These are phyloP conservation scores for Erythrobasidium hasegawianum DNA, from an alignment of 1,284 basidiomycete species.

Conservation along the genomic window DNA sequence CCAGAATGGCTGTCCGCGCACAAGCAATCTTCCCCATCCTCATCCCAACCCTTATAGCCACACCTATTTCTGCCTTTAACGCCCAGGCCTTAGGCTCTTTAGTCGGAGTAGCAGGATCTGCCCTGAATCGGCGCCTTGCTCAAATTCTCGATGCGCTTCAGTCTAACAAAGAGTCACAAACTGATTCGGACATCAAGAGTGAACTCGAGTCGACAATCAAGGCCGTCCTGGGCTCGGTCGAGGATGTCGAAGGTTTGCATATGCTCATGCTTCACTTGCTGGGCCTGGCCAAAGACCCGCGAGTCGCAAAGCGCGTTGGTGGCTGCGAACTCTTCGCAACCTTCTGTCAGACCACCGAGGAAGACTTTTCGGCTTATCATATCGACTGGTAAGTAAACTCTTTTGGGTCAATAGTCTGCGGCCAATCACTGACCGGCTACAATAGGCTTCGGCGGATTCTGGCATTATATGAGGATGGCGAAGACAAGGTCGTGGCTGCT, in stretches of 20 bases:
- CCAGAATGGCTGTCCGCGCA: slow-evolving; percentile 64
- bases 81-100: slow-evolving; percentile 85
- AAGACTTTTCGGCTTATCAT: slow-evolving; percentile 63
- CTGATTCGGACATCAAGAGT: slow-evolving; percentile 63
- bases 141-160: slow-evolving; percentile 68
- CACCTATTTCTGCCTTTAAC: slow-evolving; percentile 92
- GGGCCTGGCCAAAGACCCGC: slow-evolving; percentile 73
- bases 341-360: slow-evolving; percentile 73
- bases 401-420: too few species aligned
- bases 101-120: slow-evolving; percentile 86
- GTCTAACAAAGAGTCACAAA: slow-evolving; percentile 56
- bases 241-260: slow-evolving; percentile 79
- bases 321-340: slow-evolving; percentile 71
- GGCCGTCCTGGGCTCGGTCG: slow-evolving; percentile 70
- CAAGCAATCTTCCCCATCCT: slow-evolving; percentile 96
- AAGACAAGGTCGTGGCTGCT: slow-evolving; percentile 69
- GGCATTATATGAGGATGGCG: slow-evolving; percentile 74
- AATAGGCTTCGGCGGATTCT: slow-evolving; percentile 93
- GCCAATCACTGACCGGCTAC: too few species aligned
- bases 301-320: slow-evolving; percentile 67
- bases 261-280: slow-evolving; percentile 82
- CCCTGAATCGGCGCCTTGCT: slow-evolving; percentile 76
- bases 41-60: slow-evolving; percentile 84
- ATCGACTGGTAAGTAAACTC: slow-evolving; percentile 29
- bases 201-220: slow-evolving; percentile 74